phyloP scores from a whole-genome alignment of 2,329 filamentous ascomycete genomes.

The Myriosclerotinia curreyana region DNA sequence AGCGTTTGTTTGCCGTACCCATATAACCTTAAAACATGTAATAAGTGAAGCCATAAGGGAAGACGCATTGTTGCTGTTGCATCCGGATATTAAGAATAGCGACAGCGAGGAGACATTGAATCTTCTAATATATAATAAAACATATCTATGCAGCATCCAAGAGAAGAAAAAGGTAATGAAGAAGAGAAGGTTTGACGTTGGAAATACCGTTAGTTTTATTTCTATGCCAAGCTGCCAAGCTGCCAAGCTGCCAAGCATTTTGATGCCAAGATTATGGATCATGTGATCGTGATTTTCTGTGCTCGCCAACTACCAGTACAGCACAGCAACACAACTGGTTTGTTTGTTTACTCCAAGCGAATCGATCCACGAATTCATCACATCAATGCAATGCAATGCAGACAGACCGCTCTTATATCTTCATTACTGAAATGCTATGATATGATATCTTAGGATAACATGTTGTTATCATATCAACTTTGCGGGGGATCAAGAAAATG shows the following conservation, averaged over 20 bases:
- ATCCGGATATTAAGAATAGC: not conserved
- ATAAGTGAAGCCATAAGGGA: too few relatives aligned
- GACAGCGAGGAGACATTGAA: not conserved
- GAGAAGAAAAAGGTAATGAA: not conserved
- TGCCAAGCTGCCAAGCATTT: slow-evolving; percentile 4
- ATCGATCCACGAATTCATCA: slow-evolving; percentile 8
- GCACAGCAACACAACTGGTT: not conserved
- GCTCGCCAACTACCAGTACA: not conserved
- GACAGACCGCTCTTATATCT: slow-evolving; percentile 20
- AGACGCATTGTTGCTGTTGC: not conserved
- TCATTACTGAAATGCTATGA: not conserved
- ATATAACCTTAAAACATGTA: not conserved
- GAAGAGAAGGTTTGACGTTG: not conserved
- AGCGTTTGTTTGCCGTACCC: slow-evolving; percentile 2
- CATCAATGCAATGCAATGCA: slow-evolving; percentile 14
- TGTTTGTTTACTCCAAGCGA: slow-evolving; percentile 10
- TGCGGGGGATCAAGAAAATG: slow-evolving; percentile 25
- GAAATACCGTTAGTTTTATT: slow-evolving; percentile 8
- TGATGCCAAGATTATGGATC: not conserved
- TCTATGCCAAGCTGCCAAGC: not conserved
- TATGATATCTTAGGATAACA: slow-evolving; percentile 18
- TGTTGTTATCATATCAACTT: slow-evolving; percentile 21
- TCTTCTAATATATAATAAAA: not conserved
- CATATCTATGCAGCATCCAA: not conserved
- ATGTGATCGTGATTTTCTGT: not conserved